Evolutionary conservation across 2,329 filamentous ascomycete species (phyloP), one percentile per base, ranked within the genome.

Genomic region (Trichoderma pleuroti): DNA sequence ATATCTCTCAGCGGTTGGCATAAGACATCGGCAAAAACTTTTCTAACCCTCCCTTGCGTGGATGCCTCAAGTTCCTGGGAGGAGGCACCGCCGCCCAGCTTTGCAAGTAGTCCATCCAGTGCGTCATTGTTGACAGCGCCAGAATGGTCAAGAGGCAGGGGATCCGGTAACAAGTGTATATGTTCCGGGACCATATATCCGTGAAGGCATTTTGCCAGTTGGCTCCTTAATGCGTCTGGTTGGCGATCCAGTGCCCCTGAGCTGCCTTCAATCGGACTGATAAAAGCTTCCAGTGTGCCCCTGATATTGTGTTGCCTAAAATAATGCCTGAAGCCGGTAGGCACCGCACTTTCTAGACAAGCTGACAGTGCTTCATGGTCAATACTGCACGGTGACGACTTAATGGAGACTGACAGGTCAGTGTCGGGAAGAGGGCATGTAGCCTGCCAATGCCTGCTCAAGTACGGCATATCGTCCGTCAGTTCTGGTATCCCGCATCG

Each of bases 391-490:
- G 73, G 72, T 0, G 70, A 73, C 5, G 80, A 79, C 2, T 75
- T 52, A 46, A 88, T 87, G 0, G 78, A 72, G 2, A 78, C 78
- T 2, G 80, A 80, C 4, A 88, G 76, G 1, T 82, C 78, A 0
- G 84, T 85, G 68, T 87, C 85, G 2, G 80, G 76, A 3, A 82
- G 80, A 0, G 86, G 86, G 70, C 85, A 87, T 5, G 75, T 73
- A 0, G 84, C 86, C 68, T 86, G 81, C 76, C 81, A 86, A 72
- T 88, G 85, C n/a, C 84, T 80, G 5, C 80, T 76, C 0, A 82
- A 76, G 65, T 84, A 81, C 2, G 81, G 78, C 5, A 80, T 84
- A 6, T 80, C 77, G 32, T 87, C 84, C 0, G 81, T 82, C 11
- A 87, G 72, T 2, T 81, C 78, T 0, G 81, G 79, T 18, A 88